Evolutionary conservation across 228 moss, liverwort and hornwort genomes (phyloP).

Genomic region (Sphagnum magellanicum): DNA sequence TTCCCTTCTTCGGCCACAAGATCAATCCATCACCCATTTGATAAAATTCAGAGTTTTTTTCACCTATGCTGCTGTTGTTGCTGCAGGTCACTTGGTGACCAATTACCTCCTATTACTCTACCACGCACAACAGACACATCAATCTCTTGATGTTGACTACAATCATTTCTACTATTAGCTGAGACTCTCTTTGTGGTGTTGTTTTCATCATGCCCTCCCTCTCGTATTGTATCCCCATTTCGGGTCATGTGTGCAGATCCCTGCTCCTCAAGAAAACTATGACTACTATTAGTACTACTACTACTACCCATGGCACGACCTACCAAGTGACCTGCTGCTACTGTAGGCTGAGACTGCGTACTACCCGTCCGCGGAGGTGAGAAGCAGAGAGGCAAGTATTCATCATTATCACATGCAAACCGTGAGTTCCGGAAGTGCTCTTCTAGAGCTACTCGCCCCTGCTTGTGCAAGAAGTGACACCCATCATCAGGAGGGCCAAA

Average conservation of each 20-base stretch:
- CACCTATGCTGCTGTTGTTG: no score
- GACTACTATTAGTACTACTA: neutral
- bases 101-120: no score
- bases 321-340: slow-evolving; percentile 74
- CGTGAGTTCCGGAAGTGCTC: slow-evolving; percentile 96
- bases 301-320: slow-evolving; percentile 28
- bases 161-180: slow-evolving; percentile 18
- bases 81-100: no score
- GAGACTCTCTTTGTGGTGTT: slow-evolving; percentile 9
- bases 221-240: slow-evolving; percentile 19
- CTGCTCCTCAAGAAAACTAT: slow-evolving; percentile 9
- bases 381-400: slow-evolving; percentile 81
- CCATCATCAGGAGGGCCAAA: no score
- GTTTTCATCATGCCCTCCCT: slow-evolving; percentile 17
- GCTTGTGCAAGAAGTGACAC: neutral
- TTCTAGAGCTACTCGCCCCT: slow-evolving; percentile 82
- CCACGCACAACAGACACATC: slow-evolving; percentile 6
- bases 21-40: no score
- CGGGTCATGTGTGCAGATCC: slow-evolving; percentile 11
- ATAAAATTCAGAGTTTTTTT: no score
- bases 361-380: slow-evolving; percentile 72
- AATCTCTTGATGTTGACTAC: slow-evolving; percentile 24
- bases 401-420: slow-evolving; percentile 94
- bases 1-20: no score
- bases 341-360: slow-evolving; percentile 59